Base-by-base conservation (phyloP, 2,329 filamentous ascomycete genomes). In the Calonectria leucothoes region DNA sequence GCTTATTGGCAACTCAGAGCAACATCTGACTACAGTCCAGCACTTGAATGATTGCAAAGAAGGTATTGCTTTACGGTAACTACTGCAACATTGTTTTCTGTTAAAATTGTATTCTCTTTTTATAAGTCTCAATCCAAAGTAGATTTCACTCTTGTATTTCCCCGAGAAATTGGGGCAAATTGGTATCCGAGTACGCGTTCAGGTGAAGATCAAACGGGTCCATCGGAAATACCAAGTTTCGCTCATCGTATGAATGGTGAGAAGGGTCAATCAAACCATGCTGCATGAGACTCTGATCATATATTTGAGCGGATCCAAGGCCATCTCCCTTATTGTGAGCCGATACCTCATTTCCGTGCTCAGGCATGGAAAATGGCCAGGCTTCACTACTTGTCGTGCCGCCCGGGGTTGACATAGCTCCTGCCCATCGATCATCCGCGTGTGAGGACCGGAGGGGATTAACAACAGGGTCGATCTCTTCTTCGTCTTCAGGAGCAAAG, bases 181-280 rank as follows among this genome's bases (percentile, higher is more conserved):
- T 48, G 23, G 69, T 51, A 25, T 78, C 75, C 0, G 70, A 76
- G 6, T 77, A 78, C 0, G 70, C 77, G 4, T 78, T 76, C 4
- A 78, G 59, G 15, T 76, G 72, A 0, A 78, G 37, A 29, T 78
- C 70, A 14, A 78, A 78, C 0, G 70, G 75, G 8, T 78, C 67
- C 17, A 78, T 63, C 0, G 76, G 77, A 6, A 77, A 76, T 0
- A 35, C 63, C 0, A 73, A 48, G 0, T 77, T 77, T 10, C 72
- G 67, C 0, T 73, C 73, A 0, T 68, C 73, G 3, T 74, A 78
- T 0, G 65, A 57, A 17, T 74, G 45, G 4, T 59, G 37, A 6
- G 52, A 10, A 0, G 71, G 67, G 5, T 69, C 67, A 11, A 76
- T 70, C 0, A 68, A 59, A 27, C 76, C 70, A 20, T 72, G 70